Evolutionary conservation across 106 monocot genomes (phyloP).

Genomic region (Phalaenopsis equestris): DNA sequence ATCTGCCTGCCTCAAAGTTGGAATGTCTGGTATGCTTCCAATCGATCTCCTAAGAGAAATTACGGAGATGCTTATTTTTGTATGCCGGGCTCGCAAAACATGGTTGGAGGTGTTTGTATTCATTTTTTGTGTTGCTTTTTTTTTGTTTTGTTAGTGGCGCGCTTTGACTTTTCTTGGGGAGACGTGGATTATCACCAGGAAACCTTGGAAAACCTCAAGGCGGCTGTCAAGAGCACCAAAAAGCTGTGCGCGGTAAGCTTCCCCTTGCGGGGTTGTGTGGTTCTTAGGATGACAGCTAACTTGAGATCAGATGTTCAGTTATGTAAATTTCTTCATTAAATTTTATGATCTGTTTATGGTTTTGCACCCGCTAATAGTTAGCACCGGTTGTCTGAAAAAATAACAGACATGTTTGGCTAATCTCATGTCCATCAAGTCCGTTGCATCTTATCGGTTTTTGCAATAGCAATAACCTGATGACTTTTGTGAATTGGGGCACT

Average conservation of each 20-base stretch:
- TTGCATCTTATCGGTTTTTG: too few species aligned
- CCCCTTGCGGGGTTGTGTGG: neutral
- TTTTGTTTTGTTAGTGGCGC: constrained; percentile 47
- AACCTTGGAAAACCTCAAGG: constrained; percentile 87
- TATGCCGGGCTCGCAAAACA: neutral
- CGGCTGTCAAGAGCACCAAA: constrained; percentile 87
- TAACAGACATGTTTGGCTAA: too few species aligned
- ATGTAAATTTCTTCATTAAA: too few species aligned
- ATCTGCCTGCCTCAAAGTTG: constrained; percentile 87
- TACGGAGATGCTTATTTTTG: neutral
- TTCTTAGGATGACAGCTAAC: neutral
- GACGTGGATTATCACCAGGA: constrained; percentile 84
- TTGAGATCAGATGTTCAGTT: neutral
- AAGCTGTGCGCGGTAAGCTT: constrained; percentile 84
- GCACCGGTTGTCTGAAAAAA: too few species aligned
- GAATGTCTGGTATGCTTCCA: constrained; percentile 77
- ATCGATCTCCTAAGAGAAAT: neutral
- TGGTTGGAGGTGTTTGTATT: neutral
- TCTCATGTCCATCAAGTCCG: too few species aligned
- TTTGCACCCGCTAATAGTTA: too few species aligned
- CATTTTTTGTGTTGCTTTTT: neutral
- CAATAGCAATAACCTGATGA: too few species aligned
- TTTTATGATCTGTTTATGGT: too few species aligned
- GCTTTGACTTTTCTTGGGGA: constrained; percentile 97
- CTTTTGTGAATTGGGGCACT: too few species aligned